Conservation (phyloP, 129 eudicot genomes). For the Helichrysum umbraculigerum region DNA sequence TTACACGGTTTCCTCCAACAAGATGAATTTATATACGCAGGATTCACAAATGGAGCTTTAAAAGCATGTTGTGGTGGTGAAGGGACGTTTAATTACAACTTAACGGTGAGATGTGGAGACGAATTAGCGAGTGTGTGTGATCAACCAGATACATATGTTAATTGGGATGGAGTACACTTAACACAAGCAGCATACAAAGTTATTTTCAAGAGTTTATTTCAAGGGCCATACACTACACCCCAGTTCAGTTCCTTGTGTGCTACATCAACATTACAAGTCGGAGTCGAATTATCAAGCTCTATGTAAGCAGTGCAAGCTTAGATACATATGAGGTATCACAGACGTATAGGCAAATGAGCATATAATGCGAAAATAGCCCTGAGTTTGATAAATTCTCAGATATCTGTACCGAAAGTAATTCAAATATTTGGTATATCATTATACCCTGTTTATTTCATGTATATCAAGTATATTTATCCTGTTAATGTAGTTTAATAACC, state of each 20-base stretch:
- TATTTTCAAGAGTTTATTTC: constrained; percentile 22
- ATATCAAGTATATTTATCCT: too few relatives aligned
- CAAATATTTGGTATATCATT: not conserved
- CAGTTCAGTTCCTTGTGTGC: constrained; percentile 25
- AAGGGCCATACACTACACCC: constrained; percentile 16
- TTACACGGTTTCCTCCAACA: too few relatives aligned
- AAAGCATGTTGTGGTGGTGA: constrained; percentile 39
- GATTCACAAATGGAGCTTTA: constrained; percentile 23
- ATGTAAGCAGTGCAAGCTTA: constrained; percentile 2
- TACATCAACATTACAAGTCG: constrained; percentile 14
- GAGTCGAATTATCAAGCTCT: not conserved
- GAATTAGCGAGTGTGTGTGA: constrained; percentile 26
- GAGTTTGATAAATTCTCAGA: not conserved
- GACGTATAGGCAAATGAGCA: not conserved
- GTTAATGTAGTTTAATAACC: too few relatives aligned
- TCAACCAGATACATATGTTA: constrained; percentile 25
- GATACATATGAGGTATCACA: too few relatives aligned
- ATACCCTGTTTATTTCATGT: not conserved
- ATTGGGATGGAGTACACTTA: constrained; percentile 38
- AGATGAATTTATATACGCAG: constrained; percentile 1
- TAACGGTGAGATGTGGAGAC: constrained; percentile 2
- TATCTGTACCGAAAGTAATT: not conserved
- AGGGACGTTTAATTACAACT: constrained; percentile 22
- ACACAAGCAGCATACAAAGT: constrained; percentile 27
- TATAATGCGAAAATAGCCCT: not conserved